Base-by-base conservation (phyloP, 768 basidiomycete genomes). In the Tricholoma sp. region DNA sequence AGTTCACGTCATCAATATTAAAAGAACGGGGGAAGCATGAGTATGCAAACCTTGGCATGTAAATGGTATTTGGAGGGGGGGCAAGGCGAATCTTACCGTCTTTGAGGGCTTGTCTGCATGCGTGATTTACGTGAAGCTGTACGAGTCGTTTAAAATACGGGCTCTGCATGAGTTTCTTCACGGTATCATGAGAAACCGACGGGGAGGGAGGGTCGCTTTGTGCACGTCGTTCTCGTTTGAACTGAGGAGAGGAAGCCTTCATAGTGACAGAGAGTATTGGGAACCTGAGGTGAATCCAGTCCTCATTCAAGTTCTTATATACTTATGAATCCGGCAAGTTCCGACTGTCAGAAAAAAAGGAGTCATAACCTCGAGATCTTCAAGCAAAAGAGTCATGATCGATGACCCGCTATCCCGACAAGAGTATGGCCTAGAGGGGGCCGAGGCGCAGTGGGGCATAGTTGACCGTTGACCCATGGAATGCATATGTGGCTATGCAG, bases 21-120 rank as follows among this genome's bases (percentile, higher is more conserved):
- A 47, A 14, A n/a, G 31, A 2, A 24, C 9, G 22, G 18, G 1
- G 9, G 0, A 35, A 37, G 6, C 24, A 22, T 18, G 29, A 29
- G 11, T 22, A 32, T 19, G 27, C 58, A 35, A 59, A 66, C 67
- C 67, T 56, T 45, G 65, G 67, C 43, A 61, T 24, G 6, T 46
- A 56, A 27, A 56, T 45, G 6, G 50, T 10, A 11, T 35, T 58
- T 14, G 31, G 34, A 27, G 14, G 41, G 12, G 51, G 24, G 8
- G 34, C 41, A 53, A 59, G 19, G 18, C 57, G 57, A 31, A 59
- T 54, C 37, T 29, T 59, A 1, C 57, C 57, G 9, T 54, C 41
- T 34, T 50, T 50, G 24, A 59, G 24, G 11, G 57, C 57, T 49
- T 59, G 45, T 21, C 31, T 49, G 29, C 45, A 54, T 16, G 27